Evolutionary conservation across 2,329 filamentous ascomycete species (phyloP), one percentile per base, ranked within the genome.

Genomic region (Aspergillus novoparasiticus): DNA sequence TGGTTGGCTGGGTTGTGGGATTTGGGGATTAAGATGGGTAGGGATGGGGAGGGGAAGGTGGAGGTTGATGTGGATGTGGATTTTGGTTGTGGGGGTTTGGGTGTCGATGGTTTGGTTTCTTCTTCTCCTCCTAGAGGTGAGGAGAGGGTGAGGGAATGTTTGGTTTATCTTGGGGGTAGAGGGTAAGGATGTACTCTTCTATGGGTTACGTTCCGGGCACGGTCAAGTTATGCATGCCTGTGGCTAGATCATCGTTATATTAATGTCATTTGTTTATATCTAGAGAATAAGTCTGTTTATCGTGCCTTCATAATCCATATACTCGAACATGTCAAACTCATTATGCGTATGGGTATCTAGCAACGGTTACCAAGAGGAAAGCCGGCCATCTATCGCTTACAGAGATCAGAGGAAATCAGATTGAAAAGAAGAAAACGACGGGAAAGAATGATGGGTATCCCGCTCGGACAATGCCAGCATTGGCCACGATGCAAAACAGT

Each of bases 371-470:
- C 53, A 59, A 53, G 34, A 59, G 57, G 50, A 9, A 34, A 53
- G 57, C 57, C 57, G 57, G 48, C 48, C 57, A 41, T 59, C 57
- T 59, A 59, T 59, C 57, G 57, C 57, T 53, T 26, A 53, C 39
- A 50, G 46, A 59, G 32, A 51, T 51, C 8, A 32, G 28, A 51
- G 28, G 19, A 59, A 36, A 30, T 48, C 45, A 53, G 28, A 23
- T 51, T 51, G 28, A 50, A 36, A 41, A 59, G n/a, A 43, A 59
- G 57, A 58, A 58, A 19, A 41, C 41, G 57, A 58, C 32, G 23
- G 41, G 21, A 57, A 16, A 48, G 41, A 60, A 45, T 6, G 41
- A 46, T 51, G 36, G 58, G 34, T 45, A 45, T 54, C 34, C 46
- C n/a, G 28, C 36, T 41, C 45, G 41, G 46, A 53, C 46, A 54